Percentiles rank a stretch among this genome's conserved stretches.
phyloP scores from a whole-genome alignment of 108 stramenopile genomes.

The Skeletonema tropicum region DNA sequence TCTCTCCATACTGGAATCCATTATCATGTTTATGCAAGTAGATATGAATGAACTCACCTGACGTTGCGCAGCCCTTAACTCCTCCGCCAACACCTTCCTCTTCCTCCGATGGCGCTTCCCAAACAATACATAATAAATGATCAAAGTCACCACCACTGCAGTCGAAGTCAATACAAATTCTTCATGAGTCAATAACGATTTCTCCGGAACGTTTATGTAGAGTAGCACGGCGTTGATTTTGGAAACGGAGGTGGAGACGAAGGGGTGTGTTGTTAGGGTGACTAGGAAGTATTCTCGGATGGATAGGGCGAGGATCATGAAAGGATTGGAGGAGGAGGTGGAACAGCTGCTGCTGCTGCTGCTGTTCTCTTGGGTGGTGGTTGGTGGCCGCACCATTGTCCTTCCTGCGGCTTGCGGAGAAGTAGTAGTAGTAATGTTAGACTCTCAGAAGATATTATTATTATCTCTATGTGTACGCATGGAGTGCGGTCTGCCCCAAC shows the following conservation, averaged over 20 bases:
- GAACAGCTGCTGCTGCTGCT: background rate
- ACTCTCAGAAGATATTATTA: too few relatives aligned
- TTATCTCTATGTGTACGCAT: too few relatives aligned
- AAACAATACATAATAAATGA: constrained; percentile 60
- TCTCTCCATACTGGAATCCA: too few relatives aligned
- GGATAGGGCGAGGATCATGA: constrained; percentile 27
- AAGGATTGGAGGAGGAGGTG: constrained; percentile 16
- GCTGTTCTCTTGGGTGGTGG: background rate
- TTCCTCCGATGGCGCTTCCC: constrained; percentile 65
- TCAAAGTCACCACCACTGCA: constrained; percentile 52
- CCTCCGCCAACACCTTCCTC: constrained; percentile 55
- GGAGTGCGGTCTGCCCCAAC: too few relatives aligned
- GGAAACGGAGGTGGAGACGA: constrained; percentile 23
- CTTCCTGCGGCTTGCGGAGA: too few relatives aligned
- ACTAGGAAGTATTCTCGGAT: constrained; percentile 39
- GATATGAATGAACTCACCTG: constrained; percentile 20
- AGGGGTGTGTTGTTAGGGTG: constrained; percentile 27
- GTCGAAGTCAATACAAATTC: constrained; percentile 44
- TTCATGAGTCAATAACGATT: constrained; percentile 48
- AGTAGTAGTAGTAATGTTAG: too few relatives aligned
- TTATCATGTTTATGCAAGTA: too few relatives aligned
- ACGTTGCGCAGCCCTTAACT: constrained; percentile 61
- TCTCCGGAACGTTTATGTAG: constrained; percentile 37
- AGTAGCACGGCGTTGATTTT: constrained; percentile 38
- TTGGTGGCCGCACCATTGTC: too few relatives aligned